Percentiles rank a stretch among this genome's conserved stretches.
Evolutionary conservation across 225 moss, liverwort and hornwort species (phyloP).

Genomic region (Asterella californica): DNA sequence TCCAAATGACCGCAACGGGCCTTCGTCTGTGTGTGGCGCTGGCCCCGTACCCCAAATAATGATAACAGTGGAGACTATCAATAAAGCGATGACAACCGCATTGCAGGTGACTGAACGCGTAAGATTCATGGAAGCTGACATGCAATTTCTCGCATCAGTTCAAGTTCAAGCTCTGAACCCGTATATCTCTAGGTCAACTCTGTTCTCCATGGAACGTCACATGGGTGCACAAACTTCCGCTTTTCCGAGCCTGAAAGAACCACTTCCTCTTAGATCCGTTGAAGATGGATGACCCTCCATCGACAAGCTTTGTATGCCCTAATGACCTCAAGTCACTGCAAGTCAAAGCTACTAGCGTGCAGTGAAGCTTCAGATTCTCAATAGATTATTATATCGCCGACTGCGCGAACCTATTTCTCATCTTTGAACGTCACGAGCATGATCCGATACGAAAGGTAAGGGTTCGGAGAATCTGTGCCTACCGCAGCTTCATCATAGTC

Average conservation of each 20-base stretch:
- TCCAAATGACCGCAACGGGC: background rate
- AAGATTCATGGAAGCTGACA: background rate
- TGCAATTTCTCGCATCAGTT: background rate
- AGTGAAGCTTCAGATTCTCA: background rate
- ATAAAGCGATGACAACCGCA: slow-evolving; percentile 9
- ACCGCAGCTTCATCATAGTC: background rate
- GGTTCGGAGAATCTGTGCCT: background rate
- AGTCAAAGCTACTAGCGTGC: background rate
- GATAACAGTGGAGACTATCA: slow-evolving; percentile 16
- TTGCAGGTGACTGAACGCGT: slow-evolving; percentile 9
- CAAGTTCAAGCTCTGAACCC: background rate
- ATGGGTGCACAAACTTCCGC: background rate
- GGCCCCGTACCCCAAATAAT: slow-evolving; percentile 14
- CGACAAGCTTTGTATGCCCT: background rate
- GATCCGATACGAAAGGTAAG: too few relatives aligned
- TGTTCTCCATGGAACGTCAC: background rate
- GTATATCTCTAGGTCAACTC: background rate
- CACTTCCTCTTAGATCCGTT: background rate
- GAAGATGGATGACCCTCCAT: too few relatives aligned
- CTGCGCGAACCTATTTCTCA: background rate
- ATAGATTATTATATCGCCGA: background rate
- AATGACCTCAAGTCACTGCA: background rate
- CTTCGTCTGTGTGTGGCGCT: background rate
- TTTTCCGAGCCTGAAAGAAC: background rate
- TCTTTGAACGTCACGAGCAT: too few relatives aligned